These are phyloP conservation scores for Beta vulgaris DNA, from an alignment of 148 eudicot genomes.

Conservation along the genomic window DNA sequence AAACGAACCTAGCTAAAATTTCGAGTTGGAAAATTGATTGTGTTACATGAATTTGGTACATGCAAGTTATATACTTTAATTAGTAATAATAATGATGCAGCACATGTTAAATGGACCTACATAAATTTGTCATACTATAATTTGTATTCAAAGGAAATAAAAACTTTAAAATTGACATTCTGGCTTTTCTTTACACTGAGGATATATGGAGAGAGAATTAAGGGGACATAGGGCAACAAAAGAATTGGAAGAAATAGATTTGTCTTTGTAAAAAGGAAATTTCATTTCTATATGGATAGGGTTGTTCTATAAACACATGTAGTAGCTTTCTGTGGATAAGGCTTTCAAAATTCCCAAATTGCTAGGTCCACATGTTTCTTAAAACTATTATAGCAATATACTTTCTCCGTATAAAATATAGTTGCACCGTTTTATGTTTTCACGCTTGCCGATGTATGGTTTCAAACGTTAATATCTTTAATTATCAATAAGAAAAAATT, in stretches of 20 bases:
- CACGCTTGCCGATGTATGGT: too few species aligned
- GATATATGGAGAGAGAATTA: too few species aligned
- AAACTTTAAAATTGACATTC: background rate
- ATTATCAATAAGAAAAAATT: too few species aligned
- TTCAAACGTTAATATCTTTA: too few species aligned
- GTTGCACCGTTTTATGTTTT: too few species aligned
- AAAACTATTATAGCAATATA: too few species aligned
- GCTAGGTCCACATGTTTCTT: slow-evolving; percentile 1
- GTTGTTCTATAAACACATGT: background rate
- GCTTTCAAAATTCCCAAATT: background rate
- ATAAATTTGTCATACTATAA: slow-evolving; percentile 6
- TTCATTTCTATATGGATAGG: background rate
- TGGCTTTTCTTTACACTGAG: background rate
- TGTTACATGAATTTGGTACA: background rate
- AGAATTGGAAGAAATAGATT: background rate
- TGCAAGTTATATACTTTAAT: slow-evolving; percentile 2
- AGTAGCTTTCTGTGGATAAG: background rate
- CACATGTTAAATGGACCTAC: slow-evolving; percentile 20
- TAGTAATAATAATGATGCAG: background rate
- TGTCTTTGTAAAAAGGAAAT: background rate
- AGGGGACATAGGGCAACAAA: background rate
- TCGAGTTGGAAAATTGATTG: background rate
- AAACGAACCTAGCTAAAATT: background rate
- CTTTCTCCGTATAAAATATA: too few species aligned
- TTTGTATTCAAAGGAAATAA: too few species aligned